These are phyloP conservation scores for Thymus mandschuricus DNA, from an alignment of 257 asterid genomes.

Conservation along the genomic window DNA sequence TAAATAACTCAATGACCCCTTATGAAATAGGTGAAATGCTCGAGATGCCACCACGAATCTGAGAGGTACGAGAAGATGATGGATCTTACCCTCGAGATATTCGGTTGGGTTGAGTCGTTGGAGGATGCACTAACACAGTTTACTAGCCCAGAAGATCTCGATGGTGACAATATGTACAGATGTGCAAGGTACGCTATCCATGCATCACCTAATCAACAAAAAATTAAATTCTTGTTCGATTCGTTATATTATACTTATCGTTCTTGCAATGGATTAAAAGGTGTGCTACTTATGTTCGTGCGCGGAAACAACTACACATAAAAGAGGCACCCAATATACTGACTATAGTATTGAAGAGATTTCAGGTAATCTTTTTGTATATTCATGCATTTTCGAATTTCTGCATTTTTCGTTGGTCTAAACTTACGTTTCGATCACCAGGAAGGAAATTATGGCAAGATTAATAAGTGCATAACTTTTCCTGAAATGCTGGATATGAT, in stretches of 20 bases:
- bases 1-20: conserved; percentile 20
- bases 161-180: conserved; percentile 88
- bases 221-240: conserved; percentile 8
- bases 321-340: conserved; percentile 87
- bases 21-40: conserved; percentile 69
- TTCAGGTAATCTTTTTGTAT: conserved; percentile 54
- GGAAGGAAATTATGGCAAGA: conserved; percentile 90
- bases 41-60: conserved; percentile 74
- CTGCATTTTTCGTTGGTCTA: conserved; percentile 10
- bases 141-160: conserved; percentile 85
- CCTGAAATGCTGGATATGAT: conserved; percentile 83
- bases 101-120: conserved; percentile 75
- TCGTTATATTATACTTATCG: conserved; percentile 20
- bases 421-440: conserved; percentile 23
- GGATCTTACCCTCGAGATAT: conserved; percentile 90
- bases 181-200: conserved; percentile 62
- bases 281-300: conserved; percentile 74
- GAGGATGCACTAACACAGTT: conserved; percentile 87
- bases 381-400: conserved; percentile 7
- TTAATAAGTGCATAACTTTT: conserved; percentile 75
- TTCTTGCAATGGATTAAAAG: conserved; percentile 44
- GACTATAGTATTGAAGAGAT: conserved; percentile 87
- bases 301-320: conserved; percentile 73
- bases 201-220: conserved; percentile 4
- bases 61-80: conserved; percentile 72